Base-by-base conservation (phyloP, 192 early-diverging fungal genomes). In the Coemansia asiatica region DNA sequence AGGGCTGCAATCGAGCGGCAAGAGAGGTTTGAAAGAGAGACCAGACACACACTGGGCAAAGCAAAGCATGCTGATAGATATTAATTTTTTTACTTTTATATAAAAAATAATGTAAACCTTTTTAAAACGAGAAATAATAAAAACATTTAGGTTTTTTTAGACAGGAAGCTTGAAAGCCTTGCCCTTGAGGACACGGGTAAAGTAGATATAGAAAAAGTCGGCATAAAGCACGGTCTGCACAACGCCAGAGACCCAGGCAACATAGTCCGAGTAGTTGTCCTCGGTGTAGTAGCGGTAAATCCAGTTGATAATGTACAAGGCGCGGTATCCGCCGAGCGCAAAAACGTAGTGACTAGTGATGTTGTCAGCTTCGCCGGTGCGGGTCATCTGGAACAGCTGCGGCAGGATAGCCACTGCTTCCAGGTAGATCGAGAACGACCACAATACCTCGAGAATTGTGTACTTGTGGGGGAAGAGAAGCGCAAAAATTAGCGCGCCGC, bases 291-390 rank as follows among this genome's bases (percentile, higher is more conserved):
- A 96, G 40, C 95, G 88, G 65, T 93, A 99, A 46, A 99, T 86
- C 97, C 97, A 99, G 75, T 99, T 99, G 76, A 87, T 72, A 61
- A 96, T 69, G 74, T 96, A 96, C 61, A 94, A 76, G 0, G 87
- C 90, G 19, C 94, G 89, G 75, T 96, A 96, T 10, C 88, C 92
- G 9, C 97, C 97, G 48, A 99, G 72, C 3, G 96, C 94, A 86
- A 99, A 99, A 47, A 99, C 79, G 75, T 99, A 99, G 78, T 99
- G 97, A 12, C 95, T 93, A 8, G 96, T 99, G 76, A 99, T 98
- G n/a, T 94, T 97, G 75, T 99, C 96, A 12, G 95, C 95, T 77
- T 98, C 96, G 27, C 96, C 95, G 2, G 96, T 98, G 56, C 94
- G 89, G n/a, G 90, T 88, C 67, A 99, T 84, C 84, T 96, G 95